phyloP scores from a whole-genome alignment of 1,284 basidiomycete species.

The Puccinia brachypodii region DNA sequence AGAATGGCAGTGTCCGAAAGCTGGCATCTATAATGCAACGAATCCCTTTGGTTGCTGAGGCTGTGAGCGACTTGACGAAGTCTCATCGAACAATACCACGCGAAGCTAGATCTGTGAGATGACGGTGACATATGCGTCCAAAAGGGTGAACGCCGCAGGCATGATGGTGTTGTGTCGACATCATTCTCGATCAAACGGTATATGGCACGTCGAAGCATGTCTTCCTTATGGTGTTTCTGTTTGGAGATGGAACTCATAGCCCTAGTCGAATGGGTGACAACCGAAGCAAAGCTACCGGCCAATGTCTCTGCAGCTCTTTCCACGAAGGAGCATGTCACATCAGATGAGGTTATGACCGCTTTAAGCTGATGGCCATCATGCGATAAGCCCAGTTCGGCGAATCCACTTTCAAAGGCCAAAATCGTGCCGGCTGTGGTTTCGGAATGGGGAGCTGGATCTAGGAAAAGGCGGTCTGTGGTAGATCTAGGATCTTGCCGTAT shows the following conservation, averaged over 20 bases:
- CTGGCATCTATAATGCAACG: background rate
- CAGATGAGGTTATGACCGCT: background rate
- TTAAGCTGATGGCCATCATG: slow-evolving; percentile 18
- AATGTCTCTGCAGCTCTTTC: slow-evolving; percentile 25
- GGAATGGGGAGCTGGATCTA: slow-evolving; percentile 17
- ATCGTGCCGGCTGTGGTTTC: slow-evolving; percentile 1
- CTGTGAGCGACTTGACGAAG: slow-evolving; percentile 5
- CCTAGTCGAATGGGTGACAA: slow-evolving; percentile 2
- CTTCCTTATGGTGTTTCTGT: background rate
- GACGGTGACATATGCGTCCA: slow-evolving; percentile 7
- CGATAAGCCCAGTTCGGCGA: background rate
- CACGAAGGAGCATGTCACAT: slow-evolving; percentile 11
- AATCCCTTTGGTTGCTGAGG: background rate
- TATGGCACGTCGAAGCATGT: slow-evolving; percentile 1
- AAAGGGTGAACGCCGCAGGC: slow-evolving; percentile 29
- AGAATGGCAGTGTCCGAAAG: background rate
- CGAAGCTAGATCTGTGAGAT: slow-evolving; percentile 27
- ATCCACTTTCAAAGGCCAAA: slow-evolving; percentile 7
- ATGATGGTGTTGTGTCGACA: background rate
- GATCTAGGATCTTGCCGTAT: slow-evolving; percentile 27
- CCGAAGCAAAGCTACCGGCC: slow-evolving; percentile 21
- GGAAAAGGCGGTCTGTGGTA: background rate
- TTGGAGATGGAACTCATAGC: background rate
- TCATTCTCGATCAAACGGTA: slow-evolving; percentile 26
- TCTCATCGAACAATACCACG: slow-evolving; percentile 34